Evolutionary conservation across 495 filamentous ascomycete species (phyloP).

Genomic region (Neurospora pannonica): DNA sequence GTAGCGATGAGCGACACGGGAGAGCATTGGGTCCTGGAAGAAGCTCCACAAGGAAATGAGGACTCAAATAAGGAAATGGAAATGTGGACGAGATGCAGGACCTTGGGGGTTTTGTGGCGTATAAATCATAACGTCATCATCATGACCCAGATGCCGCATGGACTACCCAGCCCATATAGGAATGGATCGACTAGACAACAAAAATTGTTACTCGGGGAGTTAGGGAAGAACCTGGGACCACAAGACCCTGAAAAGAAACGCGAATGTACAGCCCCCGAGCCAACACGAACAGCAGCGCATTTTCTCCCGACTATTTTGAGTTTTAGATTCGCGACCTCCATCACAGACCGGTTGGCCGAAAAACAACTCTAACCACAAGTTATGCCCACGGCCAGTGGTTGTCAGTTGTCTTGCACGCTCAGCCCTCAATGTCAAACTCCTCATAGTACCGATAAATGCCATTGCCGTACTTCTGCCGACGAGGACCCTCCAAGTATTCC

Average conservation of each 20-base stretch:
- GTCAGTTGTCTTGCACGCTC: neutral
- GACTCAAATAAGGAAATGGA: neutral
- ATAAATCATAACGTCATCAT: neutral
- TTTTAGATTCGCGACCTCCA: neutral
- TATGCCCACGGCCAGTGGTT: neutral
- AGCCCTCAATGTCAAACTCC: conserved; percentile 43
- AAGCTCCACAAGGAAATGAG: neutral
- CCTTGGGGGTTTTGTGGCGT: neutral
- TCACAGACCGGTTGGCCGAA: neutral
- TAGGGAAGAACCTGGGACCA: neutral
- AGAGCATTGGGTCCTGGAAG: neutral
- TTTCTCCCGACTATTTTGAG: neutral
- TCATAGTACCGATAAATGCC: conserved; percentile 56
- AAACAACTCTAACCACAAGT: neutral
- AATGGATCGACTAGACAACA: neutral
- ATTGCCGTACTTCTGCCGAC: conserved; percentile 40
- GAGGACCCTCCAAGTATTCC: conserved; percentile 49
- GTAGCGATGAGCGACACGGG: neutral
- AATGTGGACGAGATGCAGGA: neutral
- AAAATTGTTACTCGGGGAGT: neutral
- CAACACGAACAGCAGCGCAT: neutral
- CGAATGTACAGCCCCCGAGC: neutral
- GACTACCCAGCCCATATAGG: neutral
- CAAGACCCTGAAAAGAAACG: neutral
- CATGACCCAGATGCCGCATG: neutral